Evolutionary conservation across 139 green algal genomes (phyloP).

Genomic region (Desmodesmus armatus): DNA sequence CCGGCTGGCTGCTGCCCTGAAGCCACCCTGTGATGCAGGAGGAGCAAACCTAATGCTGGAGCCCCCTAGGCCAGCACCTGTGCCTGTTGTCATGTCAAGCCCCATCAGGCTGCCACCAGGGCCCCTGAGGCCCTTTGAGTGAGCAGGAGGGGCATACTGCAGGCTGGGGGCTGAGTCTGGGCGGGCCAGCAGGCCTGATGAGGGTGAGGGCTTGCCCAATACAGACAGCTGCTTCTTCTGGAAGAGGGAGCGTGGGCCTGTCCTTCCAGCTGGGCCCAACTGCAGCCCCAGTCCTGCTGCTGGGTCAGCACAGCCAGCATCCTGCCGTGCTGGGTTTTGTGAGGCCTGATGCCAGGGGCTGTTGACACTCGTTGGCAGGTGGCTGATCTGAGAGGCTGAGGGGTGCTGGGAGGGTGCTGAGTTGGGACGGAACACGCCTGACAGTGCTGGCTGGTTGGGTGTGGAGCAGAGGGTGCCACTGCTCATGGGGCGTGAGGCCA

Average conservation of each 20-base stretch:
- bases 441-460: constrained; percentile 16
- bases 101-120: background rate
- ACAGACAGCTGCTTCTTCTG: background rate
- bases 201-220: background rate
- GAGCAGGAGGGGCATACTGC: too few relatives aligned
- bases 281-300: constrained; percentile 3
- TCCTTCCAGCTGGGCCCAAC: background rate
- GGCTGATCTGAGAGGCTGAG: constrained; percentile 1
- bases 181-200: too few relatives aligned
- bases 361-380: constrained; percentile 5
- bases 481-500: background rate
- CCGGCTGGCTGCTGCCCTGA: too few relatives aligned
- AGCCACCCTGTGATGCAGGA: too few relatives aligned
- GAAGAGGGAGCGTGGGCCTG: constrained; percentile 1
- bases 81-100: too few relatives aligned
- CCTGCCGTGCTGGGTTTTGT: background rate
- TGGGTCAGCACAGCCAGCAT: background rate
- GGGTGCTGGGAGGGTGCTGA: constrained; percentile 12
- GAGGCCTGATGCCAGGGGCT: background rate
- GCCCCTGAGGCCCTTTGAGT: too few relatives aligned
- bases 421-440: constrained; percentile 21
- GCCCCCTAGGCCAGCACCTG: too few relatives aligned
- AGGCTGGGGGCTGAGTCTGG: too few relatives aligned
- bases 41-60: too few relatives aligned
- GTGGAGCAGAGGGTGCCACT: constrained; percentile 9